Percentiles rank a stretch among this genome's conserved stretches.
phyloP scores from a whole-genome alignment of 305 asterid species.

The Coffea humblotiana region DNA sequence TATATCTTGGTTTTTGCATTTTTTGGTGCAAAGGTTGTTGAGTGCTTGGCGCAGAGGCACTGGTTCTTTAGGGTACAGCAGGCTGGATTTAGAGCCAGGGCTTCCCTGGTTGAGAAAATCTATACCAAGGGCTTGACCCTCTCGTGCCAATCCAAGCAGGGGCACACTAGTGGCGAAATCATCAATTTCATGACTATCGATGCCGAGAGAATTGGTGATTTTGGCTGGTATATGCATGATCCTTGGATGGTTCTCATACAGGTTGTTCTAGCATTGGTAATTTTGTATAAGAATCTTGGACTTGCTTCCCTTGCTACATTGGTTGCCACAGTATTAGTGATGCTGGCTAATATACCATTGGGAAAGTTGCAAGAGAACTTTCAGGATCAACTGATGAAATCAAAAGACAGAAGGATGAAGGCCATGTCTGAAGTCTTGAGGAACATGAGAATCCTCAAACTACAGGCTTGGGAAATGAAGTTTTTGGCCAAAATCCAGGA shows the following conservation, averaged over 20 bases:
- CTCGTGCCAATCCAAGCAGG: constrained; percentile 60
- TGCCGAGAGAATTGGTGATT: constrained; percentile 73
- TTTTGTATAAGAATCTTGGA: constrained; percentile 69
- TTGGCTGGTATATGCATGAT: constrained; percentile 76
- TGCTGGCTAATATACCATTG: constrained; percentile 65
- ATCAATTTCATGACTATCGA: constrained; percentile 80
- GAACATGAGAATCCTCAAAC: constrained; percentile 87
- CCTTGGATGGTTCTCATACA: constrained; percentile 66
- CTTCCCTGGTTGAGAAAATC: constrained; percentile 68
- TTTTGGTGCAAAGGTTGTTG: constrained; percentile 57
- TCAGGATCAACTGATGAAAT: constrained; percentile 70
- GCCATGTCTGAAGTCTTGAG: constrained; percentile 79
- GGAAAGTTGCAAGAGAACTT: constrained; percentile 62
- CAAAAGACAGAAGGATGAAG: constrained; percentile 84
- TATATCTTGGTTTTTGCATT: constrained; percentile 49
- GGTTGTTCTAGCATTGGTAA: constrained; percentile 50
- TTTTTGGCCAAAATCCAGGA: constrained; percentile 57
- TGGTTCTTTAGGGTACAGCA: constrained; percentile 64
- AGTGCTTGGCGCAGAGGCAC: constrained; percentile 66
- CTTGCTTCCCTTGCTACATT: constrained; percentile 62
- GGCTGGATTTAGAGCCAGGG: constrained; percentile 69
- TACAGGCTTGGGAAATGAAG: constrained; percentile 92
- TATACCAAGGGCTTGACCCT: constrained; percentile 69
- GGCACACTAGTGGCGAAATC: constrained; percentile 71
- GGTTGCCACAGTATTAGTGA: constrained; percentile 53